A percentile compares a stretch with the other conserved stretches of the same genome.
phyloP scores from a whole-genome alignment of 2,329 filamentous ascomycete species.

The Coleophoma eucalyptorum region DNA sequence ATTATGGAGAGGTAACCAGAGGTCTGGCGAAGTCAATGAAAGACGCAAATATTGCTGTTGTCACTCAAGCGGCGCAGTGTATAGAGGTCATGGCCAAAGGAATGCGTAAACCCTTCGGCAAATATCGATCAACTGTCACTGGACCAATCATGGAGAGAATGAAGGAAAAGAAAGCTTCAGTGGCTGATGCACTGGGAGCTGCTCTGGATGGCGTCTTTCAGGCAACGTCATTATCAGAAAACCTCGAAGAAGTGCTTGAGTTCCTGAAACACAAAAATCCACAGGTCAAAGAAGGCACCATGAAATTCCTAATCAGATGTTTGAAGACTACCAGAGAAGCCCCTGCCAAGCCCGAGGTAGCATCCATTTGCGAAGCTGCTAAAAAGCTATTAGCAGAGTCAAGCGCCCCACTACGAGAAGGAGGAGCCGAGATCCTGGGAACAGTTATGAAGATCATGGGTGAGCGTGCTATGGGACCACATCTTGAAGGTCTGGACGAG shows the following conservation, averaged over 20 bases:
- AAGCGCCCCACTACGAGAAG: conserved; percentile 78
- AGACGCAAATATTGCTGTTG: conserved; percentile 94
- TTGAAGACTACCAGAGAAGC: conserved; percentile 79
- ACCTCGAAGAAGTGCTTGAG: conserved; percentile 83
- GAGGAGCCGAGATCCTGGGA: conserved; percentile 87
- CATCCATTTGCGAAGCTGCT: conserved; percentile 77
- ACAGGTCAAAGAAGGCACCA: conserved; percentile 92
- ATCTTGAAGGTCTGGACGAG: conserved; percentile 89
- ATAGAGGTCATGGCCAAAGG: conserved; percentile 87
- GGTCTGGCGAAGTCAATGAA: conserved; percentile 96
- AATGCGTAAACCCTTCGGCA: conserved; percentile 71
- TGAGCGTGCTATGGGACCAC: conserved; percentile 89
- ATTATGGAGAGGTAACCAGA: conserved; percentile 79
- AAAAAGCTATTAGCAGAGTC: conserved; percentile 91
- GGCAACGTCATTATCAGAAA: conserved; percentile 73
- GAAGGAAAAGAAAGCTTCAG: conserved; percentile 93
- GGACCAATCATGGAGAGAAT: conserved; percentile 89
- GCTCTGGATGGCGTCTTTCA: conserved; percentile 71
- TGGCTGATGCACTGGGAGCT: conserved; percentile 81
- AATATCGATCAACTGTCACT: conserved; percentile 78
- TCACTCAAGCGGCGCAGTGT: conserved; percentile 89
- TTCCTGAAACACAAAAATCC: conserved; percentile 94
- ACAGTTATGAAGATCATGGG: conserved; percentile 99
- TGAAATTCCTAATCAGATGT: conserved; percentile 88
- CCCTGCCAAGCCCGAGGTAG: conserved; percentile 79